Conservation (phyloP, 345 rosid species). For the Garcia nutans region DNA sequence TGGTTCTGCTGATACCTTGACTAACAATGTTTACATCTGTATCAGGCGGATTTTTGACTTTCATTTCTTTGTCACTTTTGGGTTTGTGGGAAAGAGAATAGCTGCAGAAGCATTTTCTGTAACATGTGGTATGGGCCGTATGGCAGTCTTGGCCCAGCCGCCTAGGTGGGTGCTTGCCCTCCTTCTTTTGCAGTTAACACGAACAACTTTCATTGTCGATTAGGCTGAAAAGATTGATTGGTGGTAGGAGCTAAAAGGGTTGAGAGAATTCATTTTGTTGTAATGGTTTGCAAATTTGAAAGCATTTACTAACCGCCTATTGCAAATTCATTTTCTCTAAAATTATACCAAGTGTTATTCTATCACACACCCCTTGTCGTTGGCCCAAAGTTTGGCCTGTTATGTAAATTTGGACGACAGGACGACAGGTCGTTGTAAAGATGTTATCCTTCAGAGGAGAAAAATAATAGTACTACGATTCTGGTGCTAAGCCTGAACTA, state of each 20-base stretch:
- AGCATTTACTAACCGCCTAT: neutral
- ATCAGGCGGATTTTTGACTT: neutral
- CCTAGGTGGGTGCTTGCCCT: slow-evolving; percentile 5
- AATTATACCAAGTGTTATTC: too few species aligned
- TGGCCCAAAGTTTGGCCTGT: too few species aligned
- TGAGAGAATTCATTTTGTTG: slow-evolving; percentile 7
- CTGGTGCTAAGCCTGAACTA: too few species aligned
- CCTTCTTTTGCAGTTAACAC: slow-evolving; percentile 11
- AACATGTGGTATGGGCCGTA: slow-evolving; percentile 3
- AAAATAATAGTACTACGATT: too few species aligned
- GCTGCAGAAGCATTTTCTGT: slow-evolving; percentile 18
- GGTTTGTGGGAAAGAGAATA: slow-evolving; percentile 9
- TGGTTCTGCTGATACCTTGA: slow-evolving; percentile 4
- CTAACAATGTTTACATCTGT: neutral
- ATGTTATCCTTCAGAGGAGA: too few species aligned
- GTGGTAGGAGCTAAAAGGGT: neutral
- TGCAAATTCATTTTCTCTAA: neutral
- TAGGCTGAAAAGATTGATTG: slow-evolving; percentile 11
- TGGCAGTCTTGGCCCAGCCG: neutral
- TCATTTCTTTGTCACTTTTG: neutral
- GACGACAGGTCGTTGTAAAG: too few species aligned
- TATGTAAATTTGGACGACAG: too few species aligned
- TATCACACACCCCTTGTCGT: too few species aligned
- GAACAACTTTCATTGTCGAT: neutral
- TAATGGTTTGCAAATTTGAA: neutral